Evolutionary conservation across 2,329 filamentous ascomycete genomes (phyloP).

Genomic region (Fusarium veterinarium): DNA sequence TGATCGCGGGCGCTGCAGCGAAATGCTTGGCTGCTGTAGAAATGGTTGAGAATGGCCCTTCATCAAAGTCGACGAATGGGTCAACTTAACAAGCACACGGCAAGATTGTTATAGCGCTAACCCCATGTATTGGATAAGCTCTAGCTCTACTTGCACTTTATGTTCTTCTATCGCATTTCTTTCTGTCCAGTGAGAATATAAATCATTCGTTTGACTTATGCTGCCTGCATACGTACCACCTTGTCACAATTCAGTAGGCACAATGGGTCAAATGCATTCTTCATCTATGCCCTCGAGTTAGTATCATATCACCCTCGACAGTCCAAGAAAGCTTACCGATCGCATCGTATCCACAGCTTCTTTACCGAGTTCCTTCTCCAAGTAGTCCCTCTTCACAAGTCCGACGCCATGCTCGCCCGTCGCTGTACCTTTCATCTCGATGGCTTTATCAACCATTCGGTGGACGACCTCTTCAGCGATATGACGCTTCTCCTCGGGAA

Average conservation of each 20-base stretch:
- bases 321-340: not conserved
- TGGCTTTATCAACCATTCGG: slow-evolving; percentile 72
- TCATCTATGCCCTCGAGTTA: slow-evolving; percentile 53
- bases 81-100: not conserved
- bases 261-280: slow-evolving; percentile 69
- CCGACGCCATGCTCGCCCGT: slow-evolving; percentile 74
- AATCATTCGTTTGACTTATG: not conserved
- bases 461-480: slow-evolving; percentile 56
- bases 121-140: too few relatives aligned
- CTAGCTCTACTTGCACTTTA: too few relatives aligned
- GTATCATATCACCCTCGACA: fast-evolving
- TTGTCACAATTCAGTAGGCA: slow-evolving; percentile 57
- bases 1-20: not conserved
- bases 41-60: not conserved
- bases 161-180: too few relatives aligned
- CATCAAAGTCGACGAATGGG: not conserved
- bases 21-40: not conserved
- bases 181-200: too few relatives aligned
- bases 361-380: slow-evolving; percentile 64
- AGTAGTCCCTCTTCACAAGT: slow-evolving; percentile 68
- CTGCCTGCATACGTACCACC: slow-evolving; percentile 20
- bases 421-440: slow-evolving; percentile 75
- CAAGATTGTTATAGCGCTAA: too few relatives aligned
- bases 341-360: slow-evolving; percentile 67
- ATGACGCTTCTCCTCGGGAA: not conserved